Evolutionary conservation across 495 filamentous ascomycete genomes (phyloP), one percentile per base, ranked within the genome.

Genomic region (Xylaria cubensis): DNA sequence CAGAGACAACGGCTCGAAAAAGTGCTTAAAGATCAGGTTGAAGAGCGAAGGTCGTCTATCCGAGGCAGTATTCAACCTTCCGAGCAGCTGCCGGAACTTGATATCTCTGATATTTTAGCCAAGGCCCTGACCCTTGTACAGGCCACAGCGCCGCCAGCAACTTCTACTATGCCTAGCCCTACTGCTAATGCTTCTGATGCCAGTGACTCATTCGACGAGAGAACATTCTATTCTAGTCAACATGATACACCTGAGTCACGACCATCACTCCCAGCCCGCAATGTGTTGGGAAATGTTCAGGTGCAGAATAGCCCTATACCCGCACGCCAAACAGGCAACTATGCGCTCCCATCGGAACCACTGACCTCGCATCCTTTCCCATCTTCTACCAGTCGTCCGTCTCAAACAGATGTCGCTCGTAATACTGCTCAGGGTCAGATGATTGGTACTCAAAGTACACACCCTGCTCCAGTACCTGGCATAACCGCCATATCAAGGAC

Each of bases 161-260:
- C 88, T 78, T 80, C 90, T 74, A 83, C 82, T 42, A 82, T 88
- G 81, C 86, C 83, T 74, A 82, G 83, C 55, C 63, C 62, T 56
- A 75, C 81, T 77, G 84, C 85, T 86, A 88, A 89, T 82, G 84
- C 80, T 68, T 82, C 86, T 80, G 85, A 87, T 72, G 83, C 87
- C 72, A 91, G 87, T 85, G 93, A 94, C 77, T 95, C 93, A 13
- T 92, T 94, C 81, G 94, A 97, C 81, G 91, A 95, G 76, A 94
- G 96, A 74, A 94, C 93, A n/a, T 95, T 96, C 81, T 97, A 98
- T 83, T 97, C 94, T 59, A 97, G 94, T 85, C 91, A 90, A 82
- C 81, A 84, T 78, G 84, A 85, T 68, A 87, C 86, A 0, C 86
- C 86, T 46, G 81, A 85, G 51, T 80, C 81, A 2, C 80, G 77